Conservation (phyloP, 352 stramenopile species). For the Globisporangium recalcitrans region DNA sequence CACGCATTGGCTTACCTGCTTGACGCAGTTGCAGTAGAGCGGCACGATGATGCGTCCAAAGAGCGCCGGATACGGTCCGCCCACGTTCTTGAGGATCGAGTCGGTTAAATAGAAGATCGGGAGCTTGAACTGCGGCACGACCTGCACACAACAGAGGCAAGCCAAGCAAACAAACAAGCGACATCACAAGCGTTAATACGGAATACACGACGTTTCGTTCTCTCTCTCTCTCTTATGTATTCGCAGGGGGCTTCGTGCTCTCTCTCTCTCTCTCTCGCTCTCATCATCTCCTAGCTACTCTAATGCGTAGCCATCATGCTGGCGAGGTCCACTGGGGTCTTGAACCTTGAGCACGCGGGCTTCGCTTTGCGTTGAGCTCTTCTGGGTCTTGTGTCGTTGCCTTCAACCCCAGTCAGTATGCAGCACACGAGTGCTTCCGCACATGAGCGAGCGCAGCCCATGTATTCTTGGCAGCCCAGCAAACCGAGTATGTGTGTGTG, state of each 20-base stretch:
- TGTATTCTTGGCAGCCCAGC: background rate
- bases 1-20: constrained; percentile 40
- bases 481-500: background rate
- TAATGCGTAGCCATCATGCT: background rate
- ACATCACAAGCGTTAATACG: constrained; percentile 2
- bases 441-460: too few species aligned
- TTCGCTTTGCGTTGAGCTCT: background rate
- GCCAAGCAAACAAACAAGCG: constrained; percentile 16
- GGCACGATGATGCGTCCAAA: constrained; percentile 70
- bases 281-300: background rate
- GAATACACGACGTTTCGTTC: background rate
- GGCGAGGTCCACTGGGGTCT: background rate
- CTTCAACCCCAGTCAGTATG: background rate
- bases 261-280: constrained; percentile 4
- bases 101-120: constrained; percentile 89
- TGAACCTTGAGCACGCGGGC: background rate
- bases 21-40: constrained; percentile 83
- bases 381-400: background rate
- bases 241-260: background rate
- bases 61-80: constrained; percentile 61
- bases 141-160: constrained; percentile 30
- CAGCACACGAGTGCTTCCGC: background rate
- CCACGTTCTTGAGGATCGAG: constrained; percentile 88
- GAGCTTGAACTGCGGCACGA: constrained; percentile 78
- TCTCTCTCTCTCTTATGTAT: background rate